Evolutionary conservation across 176 grass and related monocot species (phyloP).

Genomic region (Hsuehochloa calcarea): DNA sequence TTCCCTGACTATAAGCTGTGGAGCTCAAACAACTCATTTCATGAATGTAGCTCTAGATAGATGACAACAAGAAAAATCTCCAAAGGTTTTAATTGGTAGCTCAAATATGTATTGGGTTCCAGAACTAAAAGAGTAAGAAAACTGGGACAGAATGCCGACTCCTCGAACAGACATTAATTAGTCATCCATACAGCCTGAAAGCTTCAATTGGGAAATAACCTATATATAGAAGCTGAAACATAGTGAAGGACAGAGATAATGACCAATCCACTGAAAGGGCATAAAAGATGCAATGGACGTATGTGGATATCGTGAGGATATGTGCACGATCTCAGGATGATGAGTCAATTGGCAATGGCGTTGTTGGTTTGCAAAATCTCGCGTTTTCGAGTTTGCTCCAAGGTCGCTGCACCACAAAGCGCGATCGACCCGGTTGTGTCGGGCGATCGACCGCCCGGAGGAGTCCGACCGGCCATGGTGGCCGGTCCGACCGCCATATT

Average conservation of each 20-base stretch:
- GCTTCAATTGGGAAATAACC: background rate
- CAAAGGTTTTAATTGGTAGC: background rate
- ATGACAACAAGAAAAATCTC: background rate
- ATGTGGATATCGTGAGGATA: too few relatives aligned
- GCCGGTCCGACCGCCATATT: too few relatives aligned
- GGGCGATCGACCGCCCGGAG: too few relatives aligned
- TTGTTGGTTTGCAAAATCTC: too few relatives aligned
- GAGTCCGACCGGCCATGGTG: too few relatives aligned
- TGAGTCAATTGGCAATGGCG: too few relatives aligned
- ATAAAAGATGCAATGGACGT: background rate
- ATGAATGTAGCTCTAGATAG: background rate
- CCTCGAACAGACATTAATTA: background rate
- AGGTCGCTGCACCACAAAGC: too few relatives aligned
- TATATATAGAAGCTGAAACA: background rate
- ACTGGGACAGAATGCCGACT: background rate
- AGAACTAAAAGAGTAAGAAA: slow-evolving; percentile 8
- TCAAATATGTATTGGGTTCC: slow-evolving; percentile 4
- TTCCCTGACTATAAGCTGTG: background rate
- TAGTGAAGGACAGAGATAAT: background rate
- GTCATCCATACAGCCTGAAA: background rate
- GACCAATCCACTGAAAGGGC: background rate
- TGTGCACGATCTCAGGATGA: too few relatives aligned
- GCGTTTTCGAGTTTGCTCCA: too few relatives aligned
- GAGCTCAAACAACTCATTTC: background rate
- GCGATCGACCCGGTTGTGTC: too few relatives aligned